Evolutionary conservation across 345 rosid genomes (phyloP).

Genomic region (Hirschfeldia incana): DNA sequence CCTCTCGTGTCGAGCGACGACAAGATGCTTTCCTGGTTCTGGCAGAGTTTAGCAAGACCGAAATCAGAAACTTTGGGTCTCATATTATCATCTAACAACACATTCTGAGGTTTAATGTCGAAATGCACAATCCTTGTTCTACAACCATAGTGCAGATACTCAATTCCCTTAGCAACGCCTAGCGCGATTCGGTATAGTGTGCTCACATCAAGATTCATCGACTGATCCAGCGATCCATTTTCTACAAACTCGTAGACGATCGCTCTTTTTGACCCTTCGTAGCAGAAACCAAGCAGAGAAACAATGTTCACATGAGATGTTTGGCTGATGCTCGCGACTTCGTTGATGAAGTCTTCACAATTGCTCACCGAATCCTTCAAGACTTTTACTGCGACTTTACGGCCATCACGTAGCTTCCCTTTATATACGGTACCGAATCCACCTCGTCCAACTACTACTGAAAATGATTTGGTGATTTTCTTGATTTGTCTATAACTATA

Average conservation of each 20-base stretch:
- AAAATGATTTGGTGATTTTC: constrained; percentile 39
- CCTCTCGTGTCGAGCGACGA: constrained; percentile 45
- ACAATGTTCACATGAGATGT: constrained; percentile 54
- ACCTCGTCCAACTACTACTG: constrained; percentile 27
- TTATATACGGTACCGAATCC: constrained; percentile 32
- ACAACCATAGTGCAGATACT: constrained; percentile 52
- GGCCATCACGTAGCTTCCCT: constrained; percentile 29
- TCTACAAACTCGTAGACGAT: constrained; percentile 43
- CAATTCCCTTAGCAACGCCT: constrained; percentile 50
- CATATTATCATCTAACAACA: constrained; percentile 42
- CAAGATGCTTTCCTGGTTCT: constrained; percentile 39
- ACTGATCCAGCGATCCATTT: constrained; percentile 48
- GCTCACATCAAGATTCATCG: neutral
- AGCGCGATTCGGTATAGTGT: constrained; percentile 35
- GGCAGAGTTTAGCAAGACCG: constrained; percentile 50
- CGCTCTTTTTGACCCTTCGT: constrained; percentile 37
- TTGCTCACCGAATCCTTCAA: constrained; percentile 11
- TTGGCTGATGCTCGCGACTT: constrained; percentile 49
- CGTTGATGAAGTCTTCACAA: constrained; percentile 50
- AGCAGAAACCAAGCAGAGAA: constrained; percentile 45
- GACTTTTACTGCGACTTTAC: constrained; percentile 34
- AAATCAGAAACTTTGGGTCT: constrained; percentile 51
- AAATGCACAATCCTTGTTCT: constrained; percentile 52
- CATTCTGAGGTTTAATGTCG: constrained; percentile 56
- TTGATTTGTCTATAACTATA: constrained; percentile 25